phyloP scores from a whole-genome alignment of 495 filamentous ascomycete genomes.

The Cercophora newfieldiana region DNA sequence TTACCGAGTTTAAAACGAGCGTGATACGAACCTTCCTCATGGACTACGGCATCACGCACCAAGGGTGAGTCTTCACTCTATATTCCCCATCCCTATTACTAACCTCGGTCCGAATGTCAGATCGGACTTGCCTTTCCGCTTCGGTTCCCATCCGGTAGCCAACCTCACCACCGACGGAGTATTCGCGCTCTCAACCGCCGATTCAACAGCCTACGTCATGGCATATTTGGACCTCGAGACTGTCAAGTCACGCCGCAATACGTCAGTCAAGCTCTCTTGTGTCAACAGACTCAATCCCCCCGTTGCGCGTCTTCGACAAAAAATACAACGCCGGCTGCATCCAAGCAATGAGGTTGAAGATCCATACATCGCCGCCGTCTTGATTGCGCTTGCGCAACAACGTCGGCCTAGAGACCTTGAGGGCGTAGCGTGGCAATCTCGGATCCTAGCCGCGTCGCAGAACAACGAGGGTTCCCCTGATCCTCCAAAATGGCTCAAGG shows the following conservation, averaged over 20 bases:
- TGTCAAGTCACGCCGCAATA: neutral
- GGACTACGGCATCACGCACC: neutral
- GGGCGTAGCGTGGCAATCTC: neutral
- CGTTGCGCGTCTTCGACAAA: neutral
- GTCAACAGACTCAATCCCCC: neutral
- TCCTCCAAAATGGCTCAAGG: constrained; percentile 2
- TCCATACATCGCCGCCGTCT: constrained; percentile 1
- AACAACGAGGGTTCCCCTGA: neutral
- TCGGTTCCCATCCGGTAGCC: constrained; percentile 3
- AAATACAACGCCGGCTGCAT: constrained; percentile 4
- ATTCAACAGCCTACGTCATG: neutral
- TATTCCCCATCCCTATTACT: neutral
- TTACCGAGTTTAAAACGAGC: neutral
- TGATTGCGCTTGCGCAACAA: constrained; percentile 6
- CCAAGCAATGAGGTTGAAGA: constrained; percentile 1
- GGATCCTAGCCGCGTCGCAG: constrained; percentile 10
- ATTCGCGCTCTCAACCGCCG: neutral
- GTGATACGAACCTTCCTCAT: neutral
- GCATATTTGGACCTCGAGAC: constrained; percentile 5
- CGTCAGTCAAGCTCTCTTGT: neutral
- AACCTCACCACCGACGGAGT: neutral
- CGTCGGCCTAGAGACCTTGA: too few relatives aligned
- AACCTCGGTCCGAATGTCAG: neutral
- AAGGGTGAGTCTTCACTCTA: neutral
- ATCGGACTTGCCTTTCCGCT: neutral